Conservation (phyloP, 805 yeast species). For the Saccharomycopsis fermentans region DNA sequence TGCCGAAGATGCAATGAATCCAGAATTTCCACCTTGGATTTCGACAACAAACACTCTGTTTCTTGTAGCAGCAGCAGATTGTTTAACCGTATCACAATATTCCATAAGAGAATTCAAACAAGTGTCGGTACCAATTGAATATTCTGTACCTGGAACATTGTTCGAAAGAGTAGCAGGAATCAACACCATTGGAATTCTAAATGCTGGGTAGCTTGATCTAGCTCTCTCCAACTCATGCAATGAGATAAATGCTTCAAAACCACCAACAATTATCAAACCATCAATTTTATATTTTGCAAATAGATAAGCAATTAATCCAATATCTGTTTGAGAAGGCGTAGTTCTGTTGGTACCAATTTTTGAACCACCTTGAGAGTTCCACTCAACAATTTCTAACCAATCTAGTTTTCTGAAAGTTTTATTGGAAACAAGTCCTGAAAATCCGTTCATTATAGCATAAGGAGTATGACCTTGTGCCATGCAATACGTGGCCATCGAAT, state of each 20-base stretch:
- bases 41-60: slow-evolving; percentile 74
- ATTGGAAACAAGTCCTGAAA: slow-evolving; percentile 56
- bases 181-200: slow-evolving; percentile 67
- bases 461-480: slow-evolving; percentile 66
- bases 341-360: slow-evolving; percentile 74
- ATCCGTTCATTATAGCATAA: slow-evolving; percentile 66
- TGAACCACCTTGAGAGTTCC: slow-evolving; percentile 71
- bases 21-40: slow-evolving; percentile 80
- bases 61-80: slow-evolving; percentile 69
- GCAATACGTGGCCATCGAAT: slow-evolving; percentile 66
- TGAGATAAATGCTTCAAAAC: slow-evolving; percentile 72
- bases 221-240: slow-evolving; percentile 55
- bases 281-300: slow-evolving; percentile 59
- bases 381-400: slow-evolving; percentile 64
- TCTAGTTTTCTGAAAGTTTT: slow-evolving; percentile 48
- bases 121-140: slow-evolving; percentile 67
- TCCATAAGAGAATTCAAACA: slow-evolving; percentile 60
- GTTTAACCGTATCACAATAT: slow-evolving; percentile 72
- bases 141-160: slow-evolving; percentile 76
- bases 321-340: slow-evolving; percentile 54
- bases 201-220: slow-evolving; percentile 53
- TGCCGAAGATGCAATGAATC: slow-evolving; percentile 62
- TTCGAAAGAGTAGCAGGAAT: slow-evolving; percentile 75
- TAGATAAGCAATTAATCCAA: slow-evolving; percentile 63
- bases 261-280: slow-evolving; percentile 70